Base-by-base conservation (phyloP, 345 rosid genomes). In the Diplotaxis tenuifolia region DNA sequence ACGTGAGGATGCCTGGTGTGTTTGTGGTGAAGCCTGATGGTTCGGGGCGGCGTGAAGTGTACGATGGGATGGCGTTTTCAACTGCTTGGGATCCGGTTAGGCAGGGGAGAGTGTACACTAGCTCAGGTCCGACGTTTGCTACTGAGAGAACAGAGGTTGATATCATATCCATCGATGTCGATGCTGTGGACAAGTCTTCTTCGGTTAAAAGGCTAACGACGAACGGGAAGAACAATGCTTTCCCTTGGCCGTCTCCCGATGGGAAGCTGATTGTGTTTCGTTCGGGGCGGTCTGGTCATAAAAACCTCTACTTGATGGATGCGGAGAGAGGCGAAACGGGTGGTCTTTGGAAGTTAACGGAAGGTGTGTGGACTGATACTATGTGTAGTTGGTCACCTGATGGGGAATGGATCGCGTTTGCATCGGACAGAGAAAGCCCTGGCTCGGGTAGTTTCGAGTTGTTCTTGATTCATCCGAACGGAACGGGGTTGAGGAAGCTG, bases 341-440 rank as follows among this genome's bases (percentile, higher is more conserved):
- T 4, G 89, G 97, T 36, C 72, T 93, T 0, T 45, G 15, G 23
- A 82, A 88, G 55, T 66, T 93, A 53, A 93, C 97, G 1, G 82
- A 87, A 3, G 97, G 98, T 49, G 85, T 86, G 1, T 90, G 98
- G 98, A 83, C 81, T 0, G 98, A 90, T 52, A 90, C 97, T 0
- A 93, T 93, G 97, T 84, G 92, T 18, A 83, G 5, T 49, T 93
- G 96, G 98, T 93, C 98, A 14, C 93, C 97, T 0, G 84, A 79
- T 19, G 92, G 97, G 0, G 86, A 90, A 1, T 84, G 86, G 90
- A 90, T 93, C 4, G 93, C 88, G 0, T 93, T 89, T 50, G 84
- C 98, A 11, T 93, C 97, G 0, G 98, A 93, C 58, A 60, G 96
- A n/a, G 84, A 83, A 34, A 49, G 61, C 42, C 94, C 98, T 2